Conservation (phyloP, 345 rosid genomes). For the Eucalyptus pauciflora region DNA sequence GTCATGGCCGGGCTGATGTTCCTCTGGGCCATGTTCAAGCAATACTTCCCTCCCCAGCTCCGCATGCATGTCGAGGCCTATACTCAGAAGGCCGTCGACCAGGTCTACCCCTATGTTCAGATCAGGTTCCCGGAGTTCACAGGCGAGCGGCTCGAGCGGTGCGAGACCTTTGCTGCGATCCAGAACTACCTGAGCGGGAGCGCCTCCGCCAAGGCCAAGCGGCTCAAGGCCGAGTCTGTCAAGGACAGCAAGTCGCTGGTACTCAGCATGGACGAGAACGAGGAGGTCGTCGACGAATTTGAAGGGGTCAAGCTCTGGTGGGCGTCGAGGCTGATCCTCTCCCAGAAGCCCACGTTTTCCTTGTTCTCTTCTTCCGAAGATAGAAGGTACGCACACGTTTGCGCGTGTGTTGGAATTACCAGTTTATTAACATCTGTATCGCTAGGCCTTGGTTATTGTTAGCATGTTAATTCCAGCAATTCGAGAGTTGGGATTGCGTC, state of each 20-base stretch:
- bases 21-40: conserved; percentile 34
- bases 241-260: conserved; percentile 30
- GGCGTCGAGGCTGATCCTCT: conserved; percentile 6
- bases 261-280: conserved; percentile 50
- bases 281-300: conserved; percentile 41
- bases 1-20: conserved; percentile 24
- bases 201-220: conserved; percentile 31
- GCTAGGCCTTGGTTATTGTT: background rate
- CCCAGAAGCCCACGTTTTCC: conserved; percentile 2
- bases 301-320: conserved; percentile 32
- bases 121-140: conserved; percentile 37
- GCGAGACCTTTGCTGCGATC: conserved; percentile 33
- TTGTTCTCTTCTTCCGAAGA: conserved; percentile 4
- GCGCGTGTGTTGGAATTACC: background rate
- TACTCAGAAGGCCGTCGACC: conserved; percentile 8
- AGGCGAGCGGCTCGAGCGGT: conserved; percentile 27
- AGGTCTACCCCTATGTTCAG: conserved; percentile 33
- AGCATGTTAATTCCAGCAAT: background rate
- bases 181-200: conserved; percentile 37
- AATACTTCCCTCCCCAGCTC: conserved; percentile 35
- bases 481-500: background rate
- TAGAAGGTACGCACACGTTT: background rate
- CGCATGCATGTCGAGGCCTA: conserved; percentile 7
- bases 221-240: conserved; percentile 31
- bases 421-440: background rate